These are phyloP conservation scores for Pseudozyma sp. DNA, from an alignment of 1,284 basidiomycete species.

Conservation along the genomic window DNA sequence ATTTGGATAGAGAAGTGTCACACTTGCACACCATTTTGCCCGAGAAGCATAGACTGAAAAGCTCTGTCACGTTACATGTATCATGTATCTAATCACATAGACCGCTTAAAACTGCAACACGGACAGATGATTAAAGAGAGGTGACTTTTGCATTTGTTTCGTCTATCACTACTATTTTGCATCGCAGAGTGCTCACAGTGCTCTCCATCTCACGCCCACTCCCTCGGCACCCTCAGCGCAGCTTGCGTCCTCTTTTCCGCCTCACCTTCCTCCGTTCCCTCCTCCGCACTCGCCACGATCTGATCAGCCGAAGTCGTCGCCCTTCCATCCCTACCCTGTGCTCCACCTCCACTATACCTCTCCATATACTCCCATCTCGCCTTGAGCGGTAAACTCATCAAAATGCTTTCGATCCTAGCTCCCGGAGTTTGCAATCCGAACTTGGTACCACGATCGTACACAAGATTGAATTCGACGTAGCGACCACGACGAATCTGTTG, in stretches of 20 bases:
- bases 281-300: not conserved
- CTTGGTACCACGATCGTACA: slow-evolving; percentile 68
- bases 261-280: slow-evolving; percentile 25
- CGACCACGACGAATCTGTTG: slow-evolving; percentile 63
- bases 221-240: slow-evolving; percentile 51
- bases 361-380: slow-evolving; percentile 69
- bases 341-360: slow-evolving; percentile 53
- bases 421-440: slow-evolving; percentile 68
- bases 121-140: no score
- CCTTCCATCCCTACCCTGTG: slow-evolving; percentile 48
- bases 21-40: no score
- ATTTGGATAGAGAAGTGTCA: no score
- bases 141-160: not conserved
- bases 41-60: no score
- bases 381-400: slow-evolving; percentile 67
- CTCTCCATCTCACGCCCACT: slow-evolving; percentile 58
- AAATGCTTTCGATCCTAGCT: slow-evolving; percentile 67
- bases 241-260: slow-evolving; percentile 50
- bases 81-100: no score
- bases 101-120: no score
- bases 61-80: no score
- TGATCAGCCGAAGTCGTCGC: slow-evolving; percentile 23
- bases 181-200: not conserved
- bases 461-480: slow-evolving; percentile 68
- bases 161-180: not conserved